Evolutionary conservation across 306 rosid species (phyloP).

Genomic region (Gastrolobium villosum): DNA sequence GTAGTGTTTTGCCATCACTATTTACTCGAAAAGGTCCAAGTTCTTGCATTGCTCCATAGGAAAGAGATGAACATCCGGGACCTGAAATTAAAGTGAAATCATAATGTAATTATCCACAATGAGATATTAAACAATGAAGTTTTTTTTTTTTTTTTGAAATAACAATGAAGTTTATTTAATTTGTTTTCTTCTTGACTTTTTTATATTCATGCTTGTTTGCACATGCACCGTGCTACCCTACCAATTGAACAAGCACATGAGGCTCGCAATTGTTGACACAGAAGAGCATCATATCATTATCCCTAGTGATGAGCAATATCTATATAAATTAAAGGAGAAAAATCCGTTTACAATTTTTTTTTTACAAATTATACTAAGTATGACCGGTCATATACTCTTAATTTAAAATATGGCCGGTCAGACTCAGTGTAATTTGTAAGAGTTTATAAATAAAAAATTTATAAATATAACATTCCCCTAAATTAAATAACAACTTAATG

Average conservation of each 20-base stretch:
- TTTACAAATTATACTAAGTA: neutral
- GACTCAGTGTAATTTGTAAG: too few species aligned
- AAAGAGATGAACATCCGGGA: conserved; percentile 97
- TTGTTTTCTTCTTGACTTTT: neutral
- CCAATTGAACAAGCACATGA: conserved; percentile 43
- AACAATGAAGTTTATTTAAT: neutral
- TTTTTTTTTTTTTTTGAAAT: too few species aligned
- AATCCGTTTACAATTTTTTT: neutral
- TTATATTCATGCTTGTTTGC: neutral
- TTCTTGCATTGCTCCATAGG: conserved; percentile 97
- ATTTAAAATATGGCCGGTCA: too few species aligned
- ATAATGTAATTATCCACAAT: neutral
- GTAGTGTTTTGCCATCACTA: conserved; percentile 93
- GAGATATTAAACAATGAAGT: neutral
- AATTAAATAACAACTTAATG: too few species aligned
- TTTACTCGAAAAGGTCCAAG: conserved; percentile 90
- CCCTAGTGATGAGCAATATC: neutral
- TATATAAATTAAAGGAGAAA: too few species aligned
- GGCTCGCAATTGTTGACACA: conserved; percentile 29
- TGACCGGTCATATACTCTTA: too few species aligned
- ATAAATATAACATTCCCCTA: too few species aligned
- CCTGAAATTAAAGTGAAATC: conserved; percentile 54
- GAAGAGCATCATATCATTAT: conserved; percentile 6
- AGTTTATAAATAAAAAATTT: too few species aligned
- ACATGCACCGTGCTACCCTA: conserved; percentile 23